Base-by-base conservation (phyloP, 2,329 filamentous ascomycete genomes). In the Cordyceps fumosorosea region DNA sequence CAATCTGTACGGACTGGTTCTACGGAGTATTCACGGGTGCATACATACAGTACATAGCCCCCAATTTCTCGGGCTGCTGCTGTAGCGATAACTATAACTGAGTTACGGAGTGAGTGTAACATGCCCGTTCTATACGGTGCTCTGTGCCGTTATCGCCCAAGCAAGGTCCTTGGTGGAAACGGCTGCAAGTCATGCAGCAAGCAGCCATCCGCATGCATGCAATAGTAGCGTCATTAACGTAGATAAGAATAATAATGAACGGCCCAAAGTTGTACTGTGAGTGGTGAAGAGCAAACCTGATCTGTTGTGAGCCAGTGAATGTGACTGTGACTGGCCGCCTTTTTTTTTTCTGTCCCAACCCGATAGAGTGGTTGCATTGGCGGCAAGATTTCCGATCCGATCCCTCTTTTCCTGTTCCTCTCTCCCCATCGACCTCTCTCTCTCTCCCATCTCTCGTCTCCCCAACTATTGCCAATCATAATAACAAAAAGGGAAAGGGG, bases 291-390 rank as follows among this genome's bases (percentile, higher is more conserved):
- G 16, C 37, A 40, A 40, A 40, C 37, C 37, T 40, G 37, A 12
- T 40, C 3, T 3, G 37, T 40, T 11, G 37, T 40, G 37, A 40
- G 37, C 37, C 11, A 14, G 37, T 40, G 26, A 37, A 37, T 10
- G 5, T 37, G 11, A 12, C 34, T 29, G 44, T 57, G 44, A 57
- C 16, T 57, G 44, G 55, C 40, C 40, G 14, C 18, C 14, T 16
- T 18, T 14, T 11, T 18, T 18, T 16, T 40, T 40, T 40, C 22
- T 42, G 40, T 18, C 5, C 40, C 3, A 59, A 42, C 47, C 56
- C 56, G 56, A 59, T 22, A 52, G 47, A 40, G 32, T 52, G 56
- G 56, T 52, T 59, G 56, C 56, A 59, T 59, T 59, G 56, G 47
- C 56, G 56, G 37, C 32, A 40, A n/a, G 54, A 16, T 40, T 40